Base-by-base conservation (phyloP, 306 rosid genomes). In the Medicago truncatula region DNA sequence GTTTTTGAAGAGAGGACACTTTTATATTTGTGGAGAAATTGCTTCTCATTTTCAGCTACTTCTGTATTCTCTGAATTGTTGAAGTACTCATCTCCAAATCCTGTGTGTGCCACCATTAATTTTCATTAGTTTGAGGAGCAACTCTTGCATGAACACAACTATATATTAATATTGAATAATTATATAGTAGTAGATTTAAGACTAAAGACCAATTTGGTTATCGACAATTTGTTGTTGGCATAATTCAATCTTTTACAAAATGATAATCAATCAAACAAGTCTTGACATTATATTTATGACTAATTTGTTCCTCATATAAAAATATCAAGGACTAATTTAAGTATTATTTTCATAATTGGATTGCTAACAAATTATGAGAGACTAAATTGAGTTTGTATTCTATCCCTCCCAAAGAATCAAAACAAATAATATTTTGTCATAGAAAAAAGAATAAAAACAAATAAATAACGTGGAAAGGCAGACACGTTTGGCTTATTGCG, bases 1-100 rank as follows among this genome's bases (percentile, higher is more conserved):
- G 36, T 71, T 76, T 87, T 89, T 4, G 94, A 83, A 50, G 80
- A 77, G 25, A 89, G 88, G 28, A 82, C 82, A 7, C 85, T 82
- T 44, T 70, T 69, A 76, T 78, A 89, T 67, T 56, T 78, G 12
- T 79, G 72, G 2, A 85, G 67, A 67, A 75, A 77, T 73, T 87
- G 17, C 53, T 53, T 73, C 8, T 78, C 73, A 34, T 17, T 60
- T 16, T 0, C 50, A 7, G 10, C 69, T 53, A 8, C 63, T 63
- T 41, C 76, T 25, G 14, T 58, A 4, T 46, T 54, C 17, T 20
- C 84, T 39, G 70, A 21, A 36, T 18, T 20, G 9, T 73, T 68
- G 64, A 85, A 83, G 77, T 77, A 83, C 11, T 78, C 86, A 15
- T 16, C 76, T 17, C 83, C 83, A 74, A 85, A 83, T 44, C 82